A percentile compares a stretch with the other conserved stretches of the same genome.
Conservation (phyloP, 2,329 filamentous ascomycete species). For the Penicillium decumbens region DNA sequence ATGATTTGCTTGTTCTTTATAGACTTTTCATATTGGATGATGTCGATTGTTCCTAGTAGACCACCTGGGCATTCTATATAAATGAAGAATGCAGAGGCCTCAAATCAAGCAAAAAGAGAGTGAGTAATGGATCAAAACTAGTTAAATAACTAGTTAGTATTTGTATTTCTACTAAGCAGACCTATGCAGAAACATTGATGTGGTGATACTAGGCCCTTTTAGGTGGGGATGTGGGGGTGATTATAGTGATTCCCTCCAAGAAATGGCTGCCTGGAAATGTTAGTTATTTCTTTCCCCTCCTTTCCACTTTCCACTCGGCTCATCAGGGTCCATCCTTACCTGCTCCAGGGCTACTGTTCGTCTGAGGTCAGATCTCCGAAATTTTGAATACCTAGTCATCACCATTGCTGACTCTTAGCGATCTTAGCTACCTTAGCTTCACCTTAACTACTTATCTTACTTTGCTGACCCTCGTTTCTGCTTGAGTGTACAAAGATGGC, state of each 20-base stretch:
- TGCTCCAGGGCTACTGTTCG: background rate
- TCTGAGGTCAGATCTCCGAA: background rate
- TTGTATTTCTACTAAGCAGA: no score
- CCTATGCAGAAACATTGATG: no score
- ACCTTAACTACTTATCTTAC: background rate
- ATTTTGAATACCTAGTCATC: background rate
- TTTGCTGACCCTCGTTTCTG: background rate
- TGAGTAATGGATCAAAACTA: no score
- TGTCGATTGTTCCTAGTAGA: no score
- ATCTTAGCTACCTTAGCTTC: no score
- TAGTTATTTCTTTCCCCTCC: background rate
- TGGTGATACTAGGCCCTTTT: no score
- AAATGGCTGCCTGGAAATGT: background rate
- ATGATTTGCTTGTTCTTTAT: conserved; percentile 5
- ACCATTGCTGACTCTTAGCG: background rate
- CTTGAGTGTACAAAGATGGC: conserved; percentile 8
- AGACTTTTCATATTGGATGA: no score
- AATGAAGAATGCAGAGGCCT: no score
- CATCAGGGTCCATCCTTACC: background rate
- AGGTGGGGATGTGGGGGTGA: no score
- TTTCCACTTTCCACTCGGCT: background rate
- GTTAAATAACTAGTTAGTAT: no score
- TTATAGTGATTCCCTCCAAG: background rate
- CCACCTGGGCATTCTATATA: no score
- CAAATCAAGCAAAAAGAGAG: no score